Base-by-base conservation (phyloP, 1,284 basidiomycete species). In the Rhodotorula sp. region DNA sequence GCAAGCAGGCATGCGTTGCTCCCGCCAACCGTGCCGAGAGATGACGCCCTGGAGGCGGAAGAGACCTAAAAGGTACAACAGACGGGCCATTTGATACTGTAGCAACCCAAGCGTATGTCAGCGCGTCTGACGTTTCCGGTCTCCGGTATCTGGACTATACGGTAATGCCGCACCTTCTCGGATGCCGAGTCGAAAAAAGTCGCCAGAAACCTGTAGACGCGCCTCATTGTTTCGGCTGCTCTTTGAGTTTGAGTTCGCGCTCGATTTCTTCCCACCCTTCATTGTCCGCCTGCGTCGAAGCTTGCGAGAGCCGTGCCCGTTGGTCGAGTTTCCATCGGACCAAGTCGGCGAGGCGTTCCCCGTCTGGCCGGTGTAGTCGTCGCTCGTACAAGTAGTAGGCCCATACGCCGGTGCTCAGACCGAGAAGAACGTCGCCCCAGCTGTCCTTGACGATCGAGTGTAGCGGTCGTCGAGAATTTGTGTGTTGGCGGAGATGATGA, bases 341-440 rank as follows among this genome's bases (percentile, higher is more conserved):
- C 33, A 70, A 53, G 42, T 59, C 60, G 20, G 33, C 49, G 17
- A 70, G 57, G 30, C 44, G 59, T 33, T 66, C 64, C 14, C 66
- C 61, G 12, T 49, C 37, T 3, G 68, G 45, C 6, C 68, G 55
- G 45, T 56, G 12, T 2, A 60, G 33, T 4, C 62, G 62, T 6
- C 64, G 60, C 58, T 70, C 68, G 57, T 70, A 70, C 2, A 66
- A 57, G 26, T 30, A 30, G 64, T 70, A 70, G 55, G 60, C 68
- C 30, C 59, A 60, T 4, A 66, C 53, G 22, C 68, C 68, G 8
- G 68, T 70, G 4, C 53, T 7, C 12, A 64, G n/a, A 29, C 64
- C 68, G 24, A 70, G 57, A 6, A 55, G 24, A 29, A 70, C 51
- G 56, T 70, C 68, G 26, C 68, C 68, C 49, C 44, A 60, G 20